Evolutionary conservation across 495 filamentous ascomycete genomes (phyloP).

Genomic region (Thermothielavioides terrestris): DNA sequence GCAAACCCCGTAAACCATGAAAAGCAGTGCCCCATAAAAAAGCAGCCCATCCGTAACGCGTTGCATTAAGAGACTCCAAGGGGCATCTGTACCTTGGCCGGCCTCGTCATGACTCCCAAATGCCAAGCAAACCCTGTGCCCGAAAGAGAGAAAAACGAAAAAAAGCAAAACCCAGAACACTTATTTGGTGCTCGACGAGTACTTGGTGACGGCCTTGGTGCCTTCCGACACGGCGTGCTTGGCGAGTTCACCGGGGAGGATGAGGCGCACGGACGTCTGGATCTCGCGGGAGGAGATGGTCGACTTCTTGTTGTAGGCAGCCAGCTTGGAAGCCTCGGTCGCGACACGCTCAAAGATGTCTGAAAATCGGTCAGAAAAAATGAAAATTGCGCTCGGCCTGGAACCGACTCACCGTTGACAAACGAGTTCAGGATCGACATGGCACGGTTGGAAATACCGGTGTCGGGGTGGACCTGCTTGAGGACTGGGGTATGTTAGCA

Average conservation of each 20-base stretch:
- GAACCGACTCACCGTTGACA: slow-evolving; percentile 75
- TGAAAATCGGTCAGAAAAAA: slow-evolving; percentile 35
- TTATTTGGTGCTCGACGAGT: slow-evolving; percentile 99
- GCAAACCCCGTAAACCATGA: slow-evolving; percentile 59
- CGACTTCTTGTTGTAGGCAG: slow-evolving; percentile 99
- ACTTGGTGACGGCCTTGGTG: slow-evolving; percentile 99
- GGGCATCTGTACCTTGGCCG: slow-evolving; percentile 51
- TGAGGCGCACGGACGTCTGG: slow-evolving; percentile 97
- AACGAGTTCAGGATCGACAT: slow-evolving; percentile 99
- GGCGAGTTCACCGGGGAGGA: slow-evolving; percentile 95
- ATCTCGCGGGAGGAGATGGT: slow-evolving; percentile 99
- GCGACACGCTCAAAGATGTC: slow-evolving; percentile 99
- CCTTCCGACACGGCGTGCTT: slow-evolving; percentile 99
- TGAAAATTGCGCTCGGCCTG: background rate
- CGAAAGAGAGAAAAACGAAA: slow-evolving; percentile 36
- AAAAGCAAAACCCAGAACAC: slow-evolving; percentile 32
- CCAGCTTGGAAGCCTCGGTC: slow-evolving; percentile 96
- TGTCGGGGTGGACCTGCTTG: slow-evolving; percentile 99
- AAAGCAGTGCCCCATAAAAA: slow-evolving; percentile 69
- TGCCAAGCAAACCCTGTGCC: slow-evolving; percentile 46
- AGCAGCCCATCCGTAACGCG: slow-evolving; percentile 84
- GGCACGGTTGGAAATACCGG: slow-evolving; percentile 99
- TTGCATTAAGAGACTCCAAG: slow-evolving; percentile 65
- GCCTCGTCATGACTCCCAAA: slow-evolving; percentile 53
- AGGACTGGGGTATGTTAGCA: slow-evolving; percentile 56